Percentiles rank a stretch among this genome's conserved stretches.
Evolutionary conservation across 148 eudicot genomes (phyloP).

Genomic region (Chenopodium suecicum): DNA sequence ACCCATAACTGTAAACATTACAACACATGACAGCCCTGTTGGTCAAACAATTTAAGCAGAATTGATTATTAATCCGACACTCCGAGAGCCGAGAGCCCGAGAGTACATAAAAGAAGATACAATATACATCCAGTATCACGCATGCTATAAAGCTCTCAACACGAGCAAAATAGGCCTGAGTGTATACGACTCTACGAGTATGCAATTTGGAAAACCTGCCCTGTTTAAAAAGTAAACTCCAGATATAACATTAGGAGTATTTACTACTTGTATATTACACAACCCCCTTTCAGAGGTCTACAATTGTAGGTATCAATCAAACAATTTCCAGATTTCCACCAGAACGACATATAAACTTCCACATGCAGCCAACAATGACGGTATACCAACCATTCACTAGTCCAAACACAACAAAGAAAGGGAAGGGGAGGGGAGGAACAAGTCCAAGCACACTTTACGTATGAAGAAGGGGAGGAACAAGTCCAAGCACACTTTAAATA

Average conservation of each 20-base stretch:
- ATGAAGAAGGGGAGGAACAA: background rate
- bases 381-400: background rate
- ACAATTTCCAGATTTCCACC: background rate
- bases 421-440: background rate
- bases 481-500: background rate
- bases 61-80: background rate
- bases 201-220: too few relatives aligned
- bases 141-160: background rate
- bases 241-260: too few relatives aligned
- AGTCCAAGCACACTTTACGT: background rate
- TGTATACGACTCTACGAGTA: too few relatives aligned
- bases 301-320: too few relatives aligned
- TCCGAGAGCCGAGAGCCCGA: background rate
- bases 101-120: background rate
- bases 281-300: too few relatives aligned
- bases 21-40: background rate
- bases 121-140: too few relatives aligned
- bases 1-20: background rate
- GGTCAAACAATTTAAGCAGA: too few relatives aligned
- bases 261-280: too few relatives aligned
- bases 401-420: too few relatives aligned
- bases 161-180: too few relatives aligned
- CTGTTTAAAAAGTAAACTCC: too few relatives aligned
- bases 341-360: too few relatives aligned
- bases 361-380: background rate